A percentile compares a stretch with the other conserved stretches of the same genome.
phyloP scores from a whole-genome alignment of 1,284 basidiomycete genomes.

The Leccinum fuscescens region DNA sequence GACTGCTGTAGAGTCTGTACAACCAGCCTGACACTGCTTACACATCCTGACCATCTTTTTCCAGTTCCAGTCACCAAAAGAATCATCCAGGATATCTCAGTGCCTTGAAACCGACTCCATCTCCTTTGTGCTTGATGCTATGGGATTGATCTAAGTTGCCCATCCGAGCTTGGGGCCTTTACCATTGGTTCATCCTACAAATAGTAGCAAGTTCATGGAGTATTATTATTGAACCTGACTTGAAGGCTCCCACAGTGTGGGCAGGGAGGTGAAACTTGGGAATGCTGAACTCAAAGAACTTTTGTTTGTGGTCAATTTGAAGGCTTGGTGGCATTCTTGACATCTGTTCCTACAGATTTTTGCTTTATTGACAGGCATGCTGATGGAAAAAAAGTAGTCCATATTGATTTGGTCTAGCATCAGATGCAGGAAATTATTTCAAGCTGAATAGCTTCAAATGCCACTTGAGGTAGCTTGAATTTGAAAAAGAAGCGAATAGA shows the following conservation, averaged over 20 bases:
- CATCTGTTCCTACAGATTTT: background rate
- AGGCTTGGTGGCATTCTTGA: background rate
- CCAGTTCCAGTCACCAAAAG: background rate
- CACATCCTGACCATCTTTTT: background rate
- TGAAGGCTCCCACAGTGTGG: background rate
- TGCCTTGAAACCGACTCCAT: background rate
- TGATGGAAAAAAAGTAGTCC: no score
- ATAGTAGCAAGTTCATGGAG: background rate
- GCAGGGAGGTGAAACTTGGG: background rate
- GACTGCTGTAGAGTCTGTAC: no score
- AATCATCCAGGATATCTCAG: background rate
- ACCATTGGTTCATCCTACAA: background rate
- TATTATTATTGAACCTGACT: background rate
- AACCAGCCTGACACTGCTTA: no score
- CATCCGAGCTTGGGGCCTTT: background rate
- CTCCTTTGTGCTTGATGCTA: background rate
- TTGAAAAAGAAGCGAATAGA: no score
- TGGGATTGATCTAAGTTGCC: background rate
- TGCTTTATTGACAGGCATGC: background rate
- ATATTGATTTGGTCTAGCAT: no score
- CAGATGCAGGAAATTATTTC: no score
- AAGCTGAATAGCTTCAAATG: no score
- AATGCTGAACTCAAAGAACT: background rate
- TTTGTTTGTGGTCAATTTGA: background rate
- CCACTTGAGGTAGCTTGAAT: no score